Percentiles rank a stretch among this genome's conserved stretches.
phyloP scores from a whole-genome alignment of 83 land plant genomes.

The Thuja plicata region DNA sequence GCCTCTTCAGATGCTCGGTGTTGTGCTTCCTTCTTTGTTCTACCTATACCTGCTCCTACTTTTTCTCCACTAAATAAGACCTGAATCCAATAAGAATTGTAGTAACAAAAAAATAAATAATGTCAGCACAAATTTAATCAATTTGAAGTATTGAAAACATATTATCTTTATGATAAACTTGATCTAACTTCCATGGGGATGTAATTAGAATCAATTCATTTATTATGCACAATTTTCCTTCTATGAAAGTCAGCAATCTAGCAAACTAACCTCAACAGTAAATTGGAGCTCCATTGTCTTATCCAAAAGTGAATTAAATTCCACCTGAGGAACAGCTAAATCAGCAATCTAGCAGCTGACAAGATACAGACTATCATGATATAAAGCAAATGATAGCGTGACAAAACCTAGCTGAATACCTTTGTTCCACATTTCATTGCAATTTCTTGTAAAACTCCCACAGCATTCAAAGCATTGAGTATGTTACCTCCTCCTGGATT shows the following conservation, averaged over 20 bases:
- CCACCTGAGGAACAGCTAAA: conserved; percentile 6
- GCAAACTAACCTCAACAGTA: conserved; percentile 14
- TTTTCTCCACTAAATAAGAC: conserved; percentile 68
- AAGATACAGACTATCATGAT: background rate
- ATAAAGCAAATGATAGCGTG: background rate
- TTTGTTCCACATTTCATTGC: conserved; percentile 3
- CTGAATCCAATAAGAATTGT: conserved; percentile 20
- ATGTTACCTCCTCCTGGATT: background rate
- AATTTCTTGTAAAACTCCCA: conserved; percentile 10
- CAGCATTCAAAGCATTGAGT: conserved; percentile 2
- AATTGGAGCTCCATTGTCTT: conserved; percentile 11
- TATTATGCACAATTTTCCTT: background rate
- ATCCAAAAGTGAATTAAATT: background rate
- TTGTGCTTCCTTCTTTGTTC: conserved; percentile 76
- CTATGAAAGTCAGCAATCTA: background rate
- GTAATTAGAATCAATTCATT: background rate
- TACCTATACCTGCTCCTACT: conserved; percentile 70
- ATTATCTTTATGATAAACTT: background rate
- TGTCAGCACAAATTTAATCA: background rate
- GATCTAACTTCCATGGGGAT: background rate
- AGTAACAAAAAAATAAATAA: background rate
- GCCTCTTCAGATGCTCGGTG: conserved; percentile 75
- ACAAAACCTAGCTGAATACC: background rate
- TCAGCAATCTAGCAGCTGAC: background rate
- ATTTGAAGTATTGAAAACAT: background rate